phyloP scores from a whole-genome alignment of 371 early-diverging fungal species.

The Syncephalastrum racemosum region DNA sequence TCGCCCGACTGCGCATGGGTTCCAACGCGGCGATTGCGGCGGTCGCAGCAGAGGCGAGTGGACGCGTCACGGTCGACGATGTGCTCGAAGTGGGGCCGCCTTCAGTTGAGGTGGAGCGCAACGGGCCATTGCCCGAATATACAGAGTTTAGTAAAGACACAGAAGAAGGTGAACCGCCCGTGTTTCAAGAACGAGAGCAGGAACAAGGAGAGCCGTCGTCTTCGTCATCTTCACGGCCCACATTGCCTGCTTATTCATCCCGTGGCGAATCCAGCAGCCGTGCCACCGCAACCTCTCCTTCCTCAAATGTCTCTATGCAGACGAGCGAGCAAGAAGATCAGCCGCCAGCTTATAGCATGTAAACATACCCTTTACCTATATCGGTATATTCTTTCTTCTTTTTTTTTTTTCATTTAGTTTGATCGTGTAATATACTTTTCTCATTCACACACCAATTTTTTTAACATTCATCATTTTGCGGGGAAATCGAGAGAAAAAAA shows the following conservation, averaged over 20 bases:
- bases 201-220: too few relatives aligned
- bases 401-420: too few relatives aligned
- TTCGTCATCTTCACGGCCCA: conserved; percentile 3
- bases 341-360: conserved; percentile 19
- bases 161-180: too few relatives aligned
- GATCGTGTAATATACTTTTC: too few relatives aligned
- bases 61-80: conserved; percentile 47
- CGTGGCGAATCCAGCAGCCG: conserved; percentile 3
- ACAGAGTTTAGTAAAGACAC: conserved; percentile 2
- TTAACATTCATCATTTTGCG: too few relatives aligned
- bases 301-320: too few relatives aligned
- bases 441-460: too few relatives aligned
- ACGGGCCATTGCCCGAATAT: conserved; percentile 38
- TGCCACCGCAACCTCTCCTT: not conserved
- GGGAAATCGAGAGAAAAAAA: too few relatives aligned
- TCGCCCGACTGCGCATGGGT: conserved; percentile 39
- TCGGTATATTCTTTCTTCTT: too few relatives aligned
- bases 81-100: conserved; percentile 35
- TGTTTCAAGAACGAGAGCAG: too few relatives aligned
- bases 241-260: conserved; percentile 26
- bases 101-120: conserved; percentile 18
- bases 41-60: conserved; percentile 36
- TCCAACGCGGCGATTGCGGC: conserved; percentile 45
- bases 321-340: conserved; percentile 15
- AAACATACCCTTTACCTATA: conserved; percentile 1